These are phyloP conservation scores for Arbutus unedo DNA, from an alignment of 148 eudicot species.

Conservation along the genomic window DNA sequence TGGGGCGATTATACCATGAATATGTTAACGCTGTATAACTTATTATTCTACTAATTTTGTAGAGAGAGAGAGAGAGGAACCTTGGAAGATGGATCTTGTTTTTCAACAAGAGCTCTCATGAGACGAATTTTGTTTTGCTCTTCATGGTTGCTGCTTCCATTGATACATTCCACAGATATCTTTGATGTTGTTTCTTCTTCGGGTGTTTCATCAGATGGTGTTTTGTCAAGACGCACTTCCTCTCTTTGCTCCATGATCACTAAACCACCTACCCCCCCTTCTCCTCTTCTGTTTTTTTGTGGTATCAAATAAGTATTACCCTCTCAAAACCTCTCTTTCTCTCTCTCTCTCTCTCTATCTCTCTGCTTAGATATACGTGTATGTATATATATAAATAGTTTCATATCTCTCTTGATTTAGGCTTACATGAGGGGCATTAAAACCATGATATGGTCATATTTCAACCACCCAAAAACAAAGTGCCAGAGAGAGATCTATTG, in stretches of 20 bases:
- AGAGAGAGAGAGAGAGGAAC: conserved; percentile 23
- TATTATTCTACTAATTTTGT: too few relatives aligned
- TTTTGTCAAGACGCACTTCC: conserved; percentile 1
- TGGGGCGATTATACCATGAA: too few relatives aligned
- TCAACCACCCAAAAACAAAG: too few relatives aligned
- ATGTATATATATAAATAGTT: too few relatives aligned
- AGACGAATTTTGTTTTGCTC: conserved; percentile 44
- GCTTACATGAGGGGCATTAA: too few relatives aligned
- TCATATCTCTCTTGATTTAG: too few relatives aligned
- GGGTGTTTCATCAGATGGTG: not conserved
- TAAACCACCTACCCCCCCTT: not conserved
- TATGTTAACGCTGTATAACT: too few relatives aligned
- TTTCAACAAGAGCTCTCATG: conserved; percentile 53
- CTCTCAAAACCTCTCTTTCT: too few relatives aligned
- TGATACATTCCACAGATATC: conserved; percentile 7
- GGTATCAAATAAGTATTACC: not conserved
- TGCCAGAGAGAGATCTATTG: not conserved
- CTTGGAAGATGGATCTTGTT: conserved; percentile 60
- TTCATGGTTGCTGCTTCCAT: conserved; percentile 12
- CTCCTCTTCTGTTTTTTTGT: not conserved
- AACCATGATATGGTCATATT: too few relatives aligned
- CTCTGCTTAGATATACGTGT: too few relatives aligned
- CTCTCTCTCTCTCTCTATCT: too few relatives aligned
- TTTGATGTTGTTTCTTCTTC: not conserved
- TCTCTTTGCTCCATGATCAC: conserved; percentile 19